Base-by-base conservation (phyloP, 345 rosid species). In the Excoecaria cochinchinensis region DNA sequence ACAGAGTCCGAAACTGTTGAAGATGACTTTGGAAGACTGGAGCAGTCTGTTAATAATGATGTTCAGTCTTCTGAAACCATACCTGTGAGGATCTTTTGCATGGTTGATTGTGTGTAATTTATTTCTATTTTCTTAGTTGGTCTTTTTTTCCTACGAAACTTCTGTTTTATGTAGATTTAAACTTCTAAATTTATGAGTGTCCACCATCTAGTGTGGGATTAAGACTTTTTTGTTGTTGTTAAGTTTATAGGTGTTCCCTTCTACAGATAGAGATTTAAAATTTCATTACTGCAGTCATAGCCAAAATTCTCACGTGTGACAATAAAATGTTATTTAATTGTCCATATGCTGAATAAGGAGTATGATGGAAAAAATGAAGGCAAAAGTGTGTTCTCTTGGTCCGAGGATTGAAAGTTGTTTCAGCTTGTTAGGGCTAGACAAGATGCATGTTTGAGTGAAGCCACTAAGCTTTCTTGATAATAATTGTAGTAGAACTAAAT, bases 61-160 rank as follows among this genome's bases (percentile, higher is more conserved):
- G 53, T 73, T 51, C 81, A 40, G 76, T 69, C 87, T 85, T 87
- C 92, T 81, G 80, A 73, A 82, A 87, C 83, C 77, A 87, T 90
- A 60, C 91, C 95, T 74, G 99, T 95, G 83, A 90, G 97, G 76
- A 79, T 31, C 16, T 70, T 77, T 84, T 72, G 80, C 66, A 16
- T 76, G 19, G 47, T 66, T 78, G 52, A 70, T 61, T 70, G 65
- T 77, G 42, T 76, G 71, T 59, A 25, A 50, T 61, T 16, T 31
- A 14, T 67, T 24, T 21, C 36, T 46, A 47, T 65, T 62, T 39
- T 10, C 8, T 51, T 70, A 12, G 16, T 25, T 65, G 10, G 40
- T 14, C 42, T 42, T 22, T 7, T 48, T 19, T 38, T 39, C 58
- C n/a, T n/a, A 1, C 8, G 6, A 8, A 73, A 46, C 48, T 44